Conservation (phyloP, 768 basidiomycete genomes). For the Lentinula lateritia region DNA sequence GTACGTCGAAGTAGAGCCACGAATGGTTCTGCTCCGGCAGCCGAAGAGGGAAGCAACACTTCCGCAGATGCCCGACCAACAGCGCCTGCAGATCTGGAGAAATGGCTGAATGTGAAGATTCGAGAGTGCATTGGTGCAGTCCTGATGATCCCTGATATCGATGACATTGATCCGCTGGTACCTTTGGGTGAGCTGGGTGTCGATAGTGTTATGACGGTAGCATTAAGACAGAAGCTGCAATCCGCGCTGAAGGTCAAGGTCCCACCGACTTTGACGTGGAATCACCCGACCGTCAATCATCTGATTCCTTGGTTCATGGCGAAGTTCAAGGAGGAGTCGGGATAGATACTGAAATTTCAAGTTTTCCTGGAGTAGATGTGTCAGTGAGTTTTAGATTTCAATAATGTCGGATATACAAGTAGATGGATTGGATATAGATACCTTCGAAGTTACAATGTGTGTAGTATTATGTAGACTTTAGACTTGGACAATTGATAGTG, state of each 20-base stretch:
- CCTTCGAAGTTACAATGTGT: too few relatives aligned
- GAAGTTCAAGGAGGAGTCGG: neutral
- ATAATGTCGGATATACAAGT: too few relatives aligned
- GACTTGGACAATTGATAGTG: too few relatives aligned
- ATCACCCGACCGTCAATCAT: neutral
- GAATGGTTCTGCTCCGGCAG: neutral
- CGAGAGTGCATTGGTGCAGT: neutral
- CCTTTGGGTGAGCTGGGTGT: neutral
- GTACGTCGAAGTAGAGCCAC: neutral
- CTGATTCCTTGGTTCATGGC: neutral
- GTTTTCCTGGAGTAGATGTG: too few relatives aligned
- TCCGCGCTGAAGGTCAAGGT: neutral
- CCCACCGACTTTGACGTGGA: neutral
- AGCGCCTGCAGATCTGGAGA: neutral
- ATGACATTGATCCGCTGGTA: neutral
- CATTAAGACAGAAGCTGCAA: neutral
- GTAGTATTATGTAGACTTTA: too few relatives aligned
- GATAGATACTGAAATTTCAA: neutral
- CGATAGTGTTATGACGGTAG: neutral
- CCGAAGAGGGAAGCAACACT: neutral
- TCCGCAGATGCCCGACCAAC: neutral
- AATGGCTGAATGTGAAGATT: neutral
- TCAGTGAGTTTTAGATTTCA: too few relatives aligned
- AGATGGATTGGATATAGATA: too few relatives aligned
- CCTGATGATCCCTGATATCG: constrained; percentile 1